These are phyloP conservation scores for Rhizoclosmatium sp. DNA, from an alignment of 192 early-diverging fungal species.

Conservation along the genomic window DNA sequence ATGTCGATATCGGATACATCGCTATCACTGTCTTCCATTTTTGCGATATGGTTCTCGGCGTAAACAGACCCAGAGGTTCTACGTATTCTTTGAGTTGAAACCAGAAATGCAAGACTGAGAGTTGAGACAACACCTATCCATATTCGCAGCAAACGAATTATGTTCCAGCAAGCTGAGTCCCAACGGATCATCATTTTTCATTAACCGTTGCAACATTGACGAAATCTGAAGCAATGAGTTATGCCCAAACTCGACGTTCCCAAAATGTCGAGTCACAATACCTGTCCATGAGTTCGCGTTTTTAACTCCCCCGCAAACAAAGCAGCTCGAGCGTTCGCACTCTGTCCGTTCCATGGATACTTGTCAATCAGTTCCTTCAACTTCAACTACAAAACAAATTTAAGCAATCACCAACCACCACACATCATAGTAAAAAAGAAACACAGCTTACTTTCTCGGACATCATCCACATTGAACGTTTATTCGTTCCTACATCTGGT, in stretches of 20 bases:
- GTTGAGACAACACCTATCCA: too few species aligned
- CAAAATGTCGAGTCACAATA: neutral
- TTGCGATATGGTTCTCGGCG: neutral
- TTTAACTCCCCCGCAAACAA: neutral
- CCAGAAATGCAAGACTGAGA: too few species aligned
- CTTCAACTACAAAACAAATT: too few species aligned
- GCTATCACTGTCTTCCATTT: conserved; percentile 29
- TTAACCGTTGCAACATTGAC: neutral
- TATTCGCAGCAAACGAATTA: neutral
- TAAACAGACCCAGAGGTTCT: conserved; percentile 5
- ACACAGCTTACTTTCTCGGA: neutral
- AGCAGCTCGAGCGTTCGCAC: neutral
- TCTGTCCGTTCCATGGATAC: neutral
- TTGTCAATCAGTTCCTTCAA: conserved; percentile 9
- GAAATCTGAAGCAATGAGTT: too few species aligned
- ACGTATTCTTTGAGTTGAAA: neutral
- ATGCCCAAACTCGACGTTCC: neutral
- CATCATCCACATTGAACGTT: neutral
- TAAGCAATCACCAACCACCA: too few species aligned
- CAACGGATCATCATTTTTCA: conserved; percentile 5
- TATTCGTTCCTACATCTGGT: neutral
- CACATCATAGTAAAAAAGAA: too few species aligned
- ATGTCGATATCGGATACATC: conserved; percentile 17
- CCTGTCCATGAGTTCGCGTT: conserved; percentile 2
- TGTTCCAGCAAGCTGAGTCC: neutral